These are phyloP conservation scores for Cercospora sp. DNA, from an alignment of 2,329 filamentous ascomycete genomes.

Conservation along the genomic window DNA sequence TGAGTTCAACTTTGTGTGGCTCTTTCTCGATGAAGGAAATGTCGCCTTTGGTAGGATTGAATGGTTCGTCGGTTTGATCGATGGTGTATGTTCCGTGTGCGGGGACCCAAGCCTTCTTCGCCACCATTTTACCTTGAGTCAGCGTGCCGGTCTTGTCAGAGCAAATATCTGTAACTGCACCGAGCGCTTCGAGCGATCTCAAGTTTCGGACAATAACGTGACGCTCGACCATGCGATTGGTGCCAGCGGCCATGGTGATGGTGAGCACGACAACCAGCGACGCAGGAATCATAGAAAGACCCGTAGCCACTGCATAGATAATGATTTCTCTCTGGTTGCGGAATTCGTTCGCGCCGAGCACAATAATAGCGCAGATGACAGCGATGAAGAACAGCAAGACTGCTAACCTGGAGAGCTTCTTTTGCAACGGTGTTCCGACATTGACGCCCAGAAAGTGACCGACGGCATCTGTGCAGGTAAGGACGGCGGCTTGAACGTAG, in stretches of 20 bases:
- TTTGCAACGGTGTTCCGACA: slow-evolving; percentile 79
- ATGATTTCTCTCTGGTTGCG: slow-evolving; percentile 62
- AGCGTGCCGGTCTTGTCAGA: slow-evolving; percentile 69
- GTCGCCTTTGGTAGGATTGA: slow-evolving; percentile 64
- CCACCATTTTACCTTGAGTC: slow-evolving; percentile 62
- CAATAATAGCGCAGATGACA: slow-evolving; percentile 68
- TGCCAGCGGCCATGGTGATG: slow-evolving; percentile 56
- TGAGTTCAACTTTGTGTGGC: slow-evolving; percentile 26
- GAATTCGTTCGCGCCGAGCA: slow-evolving; percentile 62
- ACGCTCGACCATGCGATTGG: slow-evolving; percentile 63
- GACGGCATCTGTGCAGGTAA: slow-evolving; percentile 59
- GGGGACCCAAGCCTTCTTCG: slow-evolving; percentile 63
- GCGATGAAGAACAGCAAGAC: slow-evolving; percentile 76
- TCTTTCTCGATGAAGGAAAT: slow-evolving; percentile 43
- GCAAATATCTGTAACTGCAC: slow-evolving; percentile 66
- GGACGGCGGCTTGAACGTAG: slow-evolving; percentile 52
- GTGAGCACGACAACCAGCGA: slow-evolving; percentile 45
- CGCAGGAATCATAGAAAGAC: slow-evolving; percentile 63
- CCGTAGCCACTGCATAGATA: slow-evolving; percentile 65
- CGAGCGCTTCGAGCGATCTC: slow-evolving; percentile 64
- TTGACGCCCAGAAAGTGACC: slow-evolving; percentile 67
- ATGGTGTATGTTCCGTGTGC: slow-evolving; percentile 62
- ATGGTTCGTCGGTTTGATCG: slow-evolving; percentile 57
- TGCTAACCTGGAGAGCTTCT: slow-evolving; percentile 82
- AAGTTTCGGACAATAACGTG: slow-evolving; percentile 68